Base-by-base conservation (phyloP, 116 monocot species). In the Zostera marina region DNA sequence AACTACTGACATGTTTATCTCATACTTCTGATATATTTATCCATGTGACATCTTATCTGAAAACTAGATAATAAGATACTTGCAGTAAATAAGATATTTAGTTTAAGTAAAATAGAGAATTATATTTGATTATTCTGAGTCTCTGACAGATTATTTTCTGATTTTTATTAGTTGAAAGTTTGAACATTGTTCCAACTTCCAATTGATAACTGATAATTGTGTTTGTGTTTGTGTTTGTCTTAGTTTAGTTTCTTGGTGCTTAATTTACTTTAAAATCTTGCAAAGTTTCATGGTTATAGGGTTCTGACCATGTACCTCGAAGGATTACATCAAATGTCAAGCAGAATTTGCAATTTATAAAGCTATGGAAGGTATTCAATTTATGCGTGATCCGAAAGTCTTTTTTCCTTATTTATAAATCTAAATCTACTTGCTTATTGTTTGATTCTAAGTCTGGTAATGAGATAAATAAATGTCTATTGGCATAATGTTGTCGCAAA, bases 301-400 rank as follows among this genome's bases (percentile, higher is more conserved):
- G 55, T 49, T 52, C 63, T 56, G 81, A 80, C 56, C 77, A 76
- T 76, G 67, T 54, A 40, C 78, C 84, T 74, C 79, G 74, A 56
- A 84, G 93, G 73, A 94, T 94, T 44, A 94, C 84, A 62, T 79
- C 84, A 60, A 94, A 94, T 65, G 79, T 94, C 41, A 94, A 87
- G 59, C 93, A 79, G 63, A 94, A 81, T 60, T 77, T 94, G 68
- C 84, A 79, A 60, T 70, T 93, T 43, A 41, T 93, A 47, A 92
- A 61, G 72, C 67, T 86, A 20, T 87, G 76, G 88, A 83, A 63
- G 78, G 89, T 84, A 76, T 17, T 17, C n/a, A 54, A 13, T 22
- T 54, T 11, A 22, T 52, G 26, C 39, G 41, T 58, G 0, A 32
- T 58, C 11, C 5, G 20, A 49, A 16, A 6, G 17, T 49, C 15